Evolutionary conservation across 768 basidiomycete genomes (phyloP), one percentile per base, ranked within the genome.

Genomic region (Rhizopogon sp.): DNA sequence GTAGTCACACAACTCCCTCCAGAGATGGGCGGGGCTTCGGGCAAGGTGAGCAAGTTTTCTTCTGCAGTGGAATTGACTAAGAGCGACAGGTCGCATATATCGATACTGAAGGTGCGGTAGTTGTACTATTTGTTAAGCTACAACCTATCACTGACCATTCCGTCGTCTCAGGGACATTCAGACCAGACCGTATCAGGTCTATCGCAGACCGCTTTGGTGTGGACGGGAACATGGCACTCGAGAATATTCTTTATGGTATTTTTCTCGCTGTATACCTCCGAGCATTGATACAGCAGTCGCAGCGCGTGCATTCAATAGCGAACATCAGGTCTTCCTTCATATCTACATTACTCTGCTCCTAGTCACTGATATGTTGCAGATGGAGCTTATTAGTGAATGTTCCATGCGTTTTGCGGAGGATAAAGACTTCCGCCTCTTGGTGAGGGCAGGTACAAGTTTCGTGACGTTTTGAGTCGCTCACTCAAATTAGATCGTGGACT

Each of bases 191-290:
- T 55, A 90, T 98, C 63, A 81, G 82, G 41, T 82, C 90, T 25
- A 91, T 98, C 58, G 93, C 96, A 17, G 92, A 96, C 46, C 81
- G 93, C 20, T 97, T 96, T 64, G 93, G 93, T 10, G 91, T 98
- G n/a, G 90, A 94, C 59, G 87, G 87, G 5, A 85, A 81, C 53
- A 84, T 90, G 82, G 89, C 86, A 1, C 72, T 94, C 25, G 93
- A 94, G 66, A 95, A 96, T 65, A 87, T 93, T 53, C 80, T 95
- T n/a, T 94, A 93, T 69, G 93, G 92, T 86, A 52, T 8, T 29
- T 29, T n/a, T 43, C 13, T 52, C 44, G 6, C 31, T 44, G 28
- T 10, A 28, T 40, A 31, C 25, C 10, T 45, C 16, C n/a, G 52
- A 29, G 13, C 37, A 16, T 16, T 45, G 50, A 37, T 62, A 60